Evolutionary conservation across 768 basidiomycete genomes (phyloP), one percentile per base, ranked within the genome.

Genomic region (Grammothele lineata): DNA sequence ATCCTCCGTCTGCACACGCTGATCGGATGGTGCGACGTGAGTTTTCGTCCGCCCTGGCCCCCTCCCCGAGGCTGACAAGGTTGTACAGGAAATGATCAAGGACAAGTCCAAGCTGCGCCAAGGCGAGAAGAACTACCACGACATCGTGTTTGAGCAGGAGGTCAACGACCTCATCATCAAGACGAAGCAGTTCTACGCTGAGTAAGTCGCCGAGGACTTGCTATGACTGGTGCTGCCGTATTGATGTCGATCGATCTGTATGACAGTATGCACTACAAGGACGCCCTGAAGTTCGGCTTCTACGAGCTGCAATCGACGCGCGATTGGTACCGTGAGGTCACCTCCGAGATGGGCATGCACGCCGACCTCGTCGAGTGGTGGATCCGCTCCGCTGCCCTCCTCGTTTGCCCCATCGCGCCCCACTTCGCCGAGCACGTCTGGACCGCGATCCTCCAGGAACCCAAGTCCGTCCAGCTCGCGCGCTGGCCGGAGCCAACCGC

Each of bases 271-370:
- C 81, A 88, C 64, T 99, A 88, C 82, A 99, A 98, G 69, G 92
- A 95, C 48, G 93, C 94, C 9, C 67, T 97, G 51, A 95, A 97
- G 67, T 86, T 77, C 54, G 95, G 94, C 38, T 95, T 97, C 70
- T 99, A 93, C 75, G 93, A 96, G 60, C 78, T 94, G 55, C 92
- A 97, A 65, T 85, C 80, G 40, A 75, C 83, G 2, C 87, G 96
- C 37, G 94, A 98, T 63, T 93, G 92, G 86, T 98, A 98, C 66
- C 90, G 93, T 47, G 88, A 93, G 62, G 90, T 95, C 41, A 93
- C 89, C 3, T 71, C 79, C 6, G 90, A 92, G 51, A 71, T 84
- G 40, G 91, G 92, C 23, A 96, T 98, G 92, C 94, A 98, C 67
- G 73, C 63, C 40, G 92, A 92, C 51, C 79, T 98, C 37, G 82